These are phyloP conservation scores for Ganoderma lucidum DNA, from an alignment of 1,284 basidiomycete species.

Conservation along the genomic window DNA sequence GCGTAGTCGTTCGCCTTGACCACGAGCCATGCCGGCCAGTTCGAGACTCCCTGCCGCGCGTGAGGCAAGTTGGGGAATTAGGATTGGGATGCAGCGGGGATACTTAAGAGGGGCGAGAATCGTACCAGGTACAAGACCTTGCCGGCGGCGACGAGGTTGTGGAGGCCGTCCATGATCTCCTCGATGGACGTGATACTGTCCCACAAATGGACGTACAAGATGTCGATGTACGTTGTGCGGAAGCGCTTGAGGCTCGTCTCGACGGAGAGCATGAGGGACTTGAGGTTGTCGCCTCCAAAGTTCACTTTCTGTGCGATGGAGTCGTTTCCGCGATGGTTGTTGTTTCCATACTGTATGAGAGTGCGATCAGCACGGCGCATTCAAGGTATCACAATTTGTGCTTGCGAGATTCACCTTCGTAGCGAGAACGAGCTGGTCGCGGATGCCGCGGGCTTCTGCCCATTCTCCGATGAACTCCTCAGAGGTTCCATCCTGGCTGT, in stretches of 20 bases:
- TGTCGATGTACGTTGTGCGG: slow-evolving; percentile 61
- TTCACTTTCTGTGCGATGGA: slow-evolving; percentile 45
- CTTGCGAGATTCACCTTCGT: slow-evolving; percentile 46
- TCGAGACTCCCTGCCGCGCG: slow-evolving; percentile 39
- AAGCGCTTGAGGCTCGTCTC: slow-evolving; percentile 58
- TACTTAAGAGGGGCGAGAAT: slow-evolving; percentile 1
- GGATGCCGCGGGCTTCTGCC: slow-evolving; percentile 47
- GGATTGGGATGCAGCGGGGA: not conserved
- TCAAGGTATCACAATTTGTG: not conserved
- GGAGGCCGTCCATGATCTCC: slow-evolving; percentile 58
- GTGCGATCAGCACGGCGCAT: not conserved
- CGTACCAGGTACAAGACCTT: slow-evolving; percentile 49
- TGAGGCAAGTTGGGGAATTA: no score
- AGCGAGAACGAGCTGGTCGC: slow-evolving; percentile 53
- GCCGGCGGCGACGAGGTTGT: slow-evolving; percentile 45
- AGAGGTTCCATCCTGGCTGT: slow-evolving; percentile 41
- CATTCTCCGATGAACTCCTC: slow-evolving; percentile 52
- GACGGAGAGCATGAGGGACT: slow-evolving; percentile 53
- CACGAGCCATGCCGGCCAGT: slow-evolving; percentile 64
- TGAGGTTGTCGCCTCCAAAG: slow-evolving; percentile 55
- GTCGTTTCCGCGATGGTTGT: slow-evolving; percentile 38
- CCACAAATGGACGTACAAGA: slow-evolving; percentile 50
- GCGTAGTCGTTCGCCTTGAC: slow-evolving; percentile 60
- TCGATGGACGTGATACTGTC: slow-evolving; percentile 60
- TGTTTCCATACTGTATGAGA: slow-evolving; percentile 41